Base-by-base conservation (phyloP, 495 filamentous ascomycete genomes). In the Tricharina praecox region DNA sequence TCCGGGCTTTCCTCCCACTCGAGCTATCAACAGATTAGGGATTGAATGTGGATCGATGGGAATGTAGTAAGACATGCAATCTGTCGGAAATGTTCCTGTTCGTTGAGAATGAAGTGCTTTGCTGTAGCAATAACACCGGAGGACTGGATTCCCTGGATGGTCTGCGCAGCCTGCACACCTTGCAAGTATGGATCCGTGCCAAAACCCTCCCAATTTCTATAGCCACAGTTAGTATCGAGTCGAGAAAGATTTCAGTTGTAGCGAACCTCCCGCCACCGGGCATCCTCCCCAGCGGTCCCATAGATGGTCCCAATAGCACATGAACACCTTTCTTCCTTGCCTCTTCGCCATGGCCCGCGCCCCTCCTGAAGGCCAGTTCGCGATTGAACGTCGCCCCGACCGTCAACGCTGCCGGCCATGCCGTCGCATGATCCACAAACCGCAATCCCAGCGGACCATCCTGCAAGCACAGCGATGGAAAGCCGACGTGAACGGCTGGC, bases 161-260 rank as follows among this genome's bases (percentile, higher is more conserved):
- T 40, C 30, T 59, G 20, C 16, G 77, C 74, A 18, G 74, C 74
- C 13, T 73, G 79, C 49, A 82, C 67, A 2, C 73, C 79, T 56
- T 80, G 74, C 2, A 84, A 66, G 21, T 85, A 81, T 0, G 82
- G 84, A 60, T 93, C 86, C 0, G 75, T 63, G 9, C 79, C 79
- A 51, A 90, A 85, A 0, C 80, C 79, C 65, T 94, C 88, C 86
- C 87, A 95, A 53, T 90, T 93, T n/a, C n/a, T n/a, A 23, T 90
- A 74, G n/a, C 90, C 90, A 25, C 76, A 81, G 45, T 75, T 77
- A 1, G 86, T 78, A 20, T 68, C 60, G 37, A 81, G 75, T 19
- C 84, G 84, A 26, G 90, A 64, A 1, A 88, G 86, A 11, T 8
- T n/a, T n/a, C n/a, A n/a, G 13, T 11, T 11, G 24, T n/a, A 43